Conservation (phyloP, 1,284 basidiomycete genomes). For the Phlebopus sp. region DNA sequence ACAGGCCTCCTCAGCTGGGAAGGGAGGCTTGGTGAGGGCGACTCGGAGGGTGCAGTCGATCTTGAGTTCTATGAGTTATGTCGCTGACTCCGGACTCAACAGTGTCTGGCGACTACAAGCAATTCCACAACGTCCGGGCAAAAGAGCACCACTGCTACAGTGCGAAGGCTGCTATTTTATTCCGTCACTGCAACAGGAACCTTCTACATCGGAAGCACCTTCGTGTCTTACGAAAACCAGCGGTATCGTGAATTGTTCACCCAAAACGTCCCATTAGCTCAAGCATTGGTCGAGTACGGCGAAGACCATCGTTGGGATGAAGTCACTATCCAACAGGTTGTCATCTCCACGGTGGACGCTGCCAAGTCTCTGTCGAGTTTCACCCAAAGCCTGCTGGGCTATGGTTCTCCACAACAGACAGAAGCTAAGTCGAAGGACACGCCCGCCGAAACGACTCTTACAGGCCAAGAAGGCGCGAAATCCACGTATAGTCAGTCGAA, state of each 20-base stretch:
- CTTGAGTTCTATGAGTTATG: neutral
- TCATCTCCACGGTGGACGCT: constrained; percentile 54
- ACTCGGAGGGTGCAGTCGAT: constrained; percentile 45
- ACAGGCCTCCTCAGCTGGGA: constrained; percentile 45
- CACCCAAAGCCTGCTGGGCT: constrained; percentile 42
- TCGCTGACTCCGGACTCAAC: constrained; percentile 7
- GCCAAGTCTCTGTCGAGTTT: constrained; percentile 51
- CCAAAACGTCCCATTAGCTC: constrained; percentile 75
- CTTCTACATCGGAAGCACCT: constrained; percentile 80
- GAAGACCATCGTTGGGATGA: constrained; percentile 79
- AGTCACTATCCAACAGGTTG: constrained; percentile 56
- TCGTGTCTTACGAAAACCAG: constrained; percentile 70
- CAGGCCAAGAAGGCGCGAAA: constrained; percentile 33
- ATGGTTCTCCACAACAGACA: constrained; percentile 33
- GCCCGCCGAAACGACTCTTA: constrained; percentile 28
- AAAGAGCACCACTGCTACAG: constrained; percentile 52
- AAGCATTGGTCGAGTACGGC: constrained; percentile 75
- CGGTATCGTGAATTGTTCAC: constrained; percentile 80
- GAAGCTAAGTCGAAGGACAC: constrained; percentile 41
- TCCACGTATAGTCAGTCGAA: constrained; percentile 39
- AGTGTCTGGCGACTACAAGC: constrained; percentile 52
- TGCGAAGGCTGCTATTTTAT: constrained; percentile 57
- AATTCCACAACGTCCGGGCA: constrained; percentile 30
- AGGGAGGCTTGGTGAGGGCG: constrained; percentile 45
- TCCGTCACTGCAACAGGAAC: constrained; percentile 62